Percentiles rank a stretch among this genome's conserved stretches.
phyloP scores from a whole-genome alignment of 2,329 filamentous ascomycete species.

The Pseudocercospora cruenta region DNA sequence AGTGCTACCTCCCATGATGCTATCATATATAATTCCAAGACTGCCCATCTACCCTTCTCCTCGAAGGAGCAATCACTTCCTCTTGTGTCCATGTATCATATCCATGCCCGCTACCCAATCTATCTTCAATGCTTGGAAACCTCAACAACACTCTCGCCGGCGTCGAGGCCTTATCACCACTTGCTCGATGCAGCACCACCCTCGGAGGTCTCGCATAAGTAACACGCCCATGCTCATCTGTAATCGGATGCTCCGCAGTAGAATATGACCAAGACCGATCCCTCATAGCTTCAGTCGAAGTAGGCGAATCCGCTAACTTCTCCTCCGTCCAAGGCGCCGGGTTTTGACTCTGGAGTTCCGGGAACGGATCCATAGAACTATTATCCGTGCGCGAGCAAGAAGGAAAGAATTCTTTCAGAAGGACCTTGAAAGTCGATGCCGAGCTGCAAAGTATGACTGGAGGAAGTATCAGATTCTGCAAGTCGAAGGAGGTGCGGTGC shows the following conservation, averaged over 20 bases:
- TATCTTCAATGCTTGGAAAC: slow-evolving; percentile 19
- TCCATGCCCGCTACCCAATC: slow-evolving; percentile 10
- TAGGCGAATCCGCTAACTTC: slow-evolving; percentile 4
- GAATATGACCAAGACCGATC: slow-evolving; percentile 8
- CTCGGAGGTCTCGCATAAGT: slow-evolving; percentile 1
- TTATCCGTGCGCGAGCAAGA: slow-evolving; percentile 11
- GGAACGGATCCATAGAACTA: slow-evolving; percentile 1
- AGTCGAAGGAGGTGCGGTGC: not conserved
- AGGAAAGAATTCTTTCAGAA: slow-evolving; percentile 18
- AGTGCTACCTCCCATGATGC: not conserved
- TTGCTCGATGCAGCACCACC: not conserved
- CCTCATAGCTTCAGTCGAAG: not conserved
- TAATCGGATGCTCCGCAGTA: not conserved
- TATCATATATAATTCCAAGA: not conserved
- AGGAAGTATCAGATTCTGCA: not conserved
- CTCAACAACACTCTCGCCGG: slow-evolving; percentile 11
- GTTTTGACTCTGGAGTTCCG: not conserved
- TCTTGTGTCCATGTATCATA: not conserved
- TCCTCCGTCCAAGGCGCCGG: slow-evolving; percentile 6
- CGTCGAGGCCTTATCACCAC: not conserved
- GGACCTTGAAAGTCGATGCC: slow-evolving; percentile 22
- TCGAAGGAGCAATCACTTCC: not conserved
- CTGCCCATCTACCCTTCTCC: not conserved
- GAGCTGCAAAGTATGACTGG: slow-evolving; percentile 24
- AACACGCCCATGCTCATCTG: not conserved